phyloP scores from a whole-genome alignment of 73 alveolate genomes.

The Paramecium sexaurelia region DNA sequence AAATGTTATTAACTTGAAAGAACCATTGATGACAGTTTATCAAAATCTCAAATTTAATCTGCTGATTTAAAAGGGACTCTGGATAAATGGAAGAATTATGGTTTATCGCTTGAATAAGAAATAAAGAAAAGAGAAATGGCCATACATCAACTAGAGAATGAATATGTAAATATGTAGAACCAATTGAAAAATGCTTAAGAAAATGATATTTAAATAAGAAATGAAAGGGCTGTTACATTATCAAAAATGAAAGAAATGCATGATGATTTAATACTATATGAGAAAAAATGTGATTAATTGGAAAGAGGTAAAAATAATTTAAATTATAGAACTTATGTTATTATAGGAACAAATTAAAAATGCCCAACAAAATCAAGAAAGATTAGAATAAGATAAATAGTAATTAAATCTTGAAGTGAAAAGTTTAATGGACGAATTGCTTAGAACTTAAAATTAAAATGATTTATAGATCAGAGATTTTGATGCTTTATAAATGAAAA shows the following conservation, averaged over 20 bases:
- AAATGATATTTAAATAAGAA: not conserved
- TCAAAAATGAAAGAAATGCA: constrained; percentile 24
- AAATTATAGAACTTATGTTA: not conserved
- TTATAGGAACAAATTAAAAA: not conserved
- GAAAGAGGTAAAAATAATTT: not conserved
- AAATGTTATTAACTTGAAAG: not conserved
- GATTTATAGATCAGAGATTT: not conserved
- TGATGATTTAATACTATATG: not conserved
- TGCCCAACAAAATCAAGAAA: not conserved
- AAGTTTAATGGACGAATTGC: not conserved
- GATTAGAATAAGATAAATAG: not conserved
- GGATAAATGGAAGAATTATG: constrained; percentile 37
- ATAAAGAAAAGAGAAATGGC: constrained; percentile 41
- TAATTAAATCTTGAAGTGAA: not conserved
- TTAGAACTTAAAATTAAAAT: not conserved
- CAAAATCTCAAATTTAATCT: not conserved
- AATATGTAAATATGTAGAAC: not conserved
- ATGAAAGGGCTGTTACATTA: not conserved
- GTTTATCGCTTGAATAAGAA: constrained; percentile 9
- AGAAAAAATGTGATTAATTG: not conserved
- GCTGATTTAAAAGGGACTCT: not conserved
- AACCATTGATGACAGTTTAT: not conserved
- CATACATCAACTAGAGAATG: not conserved
- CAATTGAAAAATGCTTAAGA: not conserved
- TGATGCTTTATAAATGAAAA: not conserved